Percentiles rank a stretch among this genome's conserved stretches.
phyloP scores from a whole-genome alignment of 2,329 filamentous ascomycete genomes.

The Fusarium equiseti region DNA sequence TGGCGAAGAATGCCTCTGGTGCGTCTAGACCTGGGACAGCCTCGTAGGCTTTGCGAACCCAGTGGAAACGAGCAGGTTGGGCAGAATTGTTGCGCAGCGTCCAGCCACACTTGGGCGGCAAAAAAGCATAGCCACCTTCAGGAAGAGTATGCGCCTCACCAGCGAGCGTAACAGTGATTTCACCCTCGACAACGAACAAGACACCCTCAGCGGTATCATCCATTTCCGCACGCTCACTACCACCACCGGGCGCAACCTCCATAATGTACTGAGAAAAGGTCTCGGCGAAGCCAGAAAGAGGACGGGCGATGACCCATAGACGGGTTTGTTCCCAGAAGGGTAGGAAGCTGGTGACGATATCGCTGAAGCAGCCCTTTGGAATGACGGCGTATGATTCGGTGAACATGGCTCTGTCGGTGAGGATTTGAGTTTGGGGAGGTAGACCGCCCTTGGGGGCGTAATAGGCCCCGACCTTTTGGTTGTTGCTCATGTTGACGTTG shows the following conservation, averaged over 20 bases:
- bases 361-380: slow-evolving; percentile 35
- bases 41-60: slow-evolving; percentile 34
- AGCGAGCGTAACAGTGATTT: slow-evolving; percentile 18
- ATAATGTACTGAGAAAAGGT: slow-evolving; percentile 35
- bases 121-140: slow-evolving; percentile 22
- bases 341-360: slow-evolving; percentile 33
- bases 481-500: slow-evolving; percentile 9
- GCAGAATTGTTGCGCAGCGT: slow-evolving; percentile 28
- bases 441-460: slow-evolving; percentile 33
- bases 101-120: slow-evolving; percentile 34
- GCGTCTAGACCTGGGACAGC: slow-evolving; percentile 19
- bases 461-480: slow-evolving; percentile 18
- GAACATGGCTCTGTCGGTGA: slow-evolving; percentile 35
- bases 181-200: slow-evolving; percentile 29
- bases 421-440: slow-evolving; percentile 29
- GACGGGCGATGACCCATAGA: slow-evolving; percentile 31
- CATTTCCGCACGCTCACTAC: slow-evolving; percentile 28
- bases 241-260: slow-evolving; percentile 28
- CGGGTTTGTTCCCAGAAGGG: slow-evolving; percentile 33
- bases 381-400: slow-evolving; percentile 36
- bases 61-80: slow-evolving; percentile 23
- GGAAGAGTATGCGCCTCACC: slow-evolving; percentile 15
- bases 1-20: slow-evolving; percentile 24
- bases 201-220: slow-evolving; percentile 29
- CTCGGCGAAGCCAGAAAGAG: slow-evolving; percentile 29